Evolutionary conservation across 2,329 filamentous ascomycete genomes (phyloP), one percentile per base, ranked within the genome.

Genomic region (Phaeosphaeriaceae sp.): DNA sequence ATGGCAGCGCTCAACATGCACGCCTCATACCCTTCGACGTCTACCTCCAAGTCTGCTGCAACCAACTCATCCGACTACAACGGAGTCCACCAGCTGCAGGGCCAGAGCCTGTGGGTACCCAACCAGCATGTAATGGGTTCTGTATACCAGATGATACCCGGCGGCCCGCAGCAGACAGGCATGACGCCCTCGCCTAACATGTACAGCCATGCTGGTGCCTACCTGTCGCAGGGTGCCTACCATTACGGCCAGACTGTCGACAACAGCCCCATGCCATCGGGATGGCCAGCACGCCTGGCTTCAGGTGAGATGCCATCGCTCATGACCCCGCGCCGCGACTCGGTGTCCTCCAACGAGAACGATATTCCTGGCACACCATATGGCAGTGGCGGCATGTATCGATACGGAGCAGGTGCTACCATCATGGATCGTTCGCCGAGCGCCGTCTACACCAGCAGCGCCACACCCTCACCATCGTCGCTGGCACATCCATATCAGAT

Each of bases 331-430:
- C 81, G 82, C 40, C 82, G 82, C 48, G 82, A 82, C 62, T 84
- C 82, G 7, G 75, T 83, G 62, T 84, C 82, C 5, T 83, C 82
- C 33, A 83, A 83, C 66, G 82, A 84, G 77, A 81, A 83, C 56
- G 82, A 84, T 49, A 76, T 82, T 60, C 82, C 82, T 20, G 81
- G 80, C 21, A 84, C 82, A 9, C 82, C 82, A 2, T 79, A 76
- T 48, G 74, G 69, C 19, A 79, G 76, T 31, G 79, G 79, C 57
- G 76, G 78, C 47, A 73, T 77, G 56, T 83, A 82, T 58, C 77
- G 79, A 40, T 78, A 78, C 47, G 78, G 77, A 49, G 73, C 81
- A 27, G 74, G 79, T 46, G 74, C 83, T 20, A 72, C 80, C 33
- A 81, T 83, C 72, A 74, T 80, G 68, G 82, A 83, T 63, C 80